A percentile compares a stretch with the other conserved stretches of the same genome.
Evolutionary conservation across 306 rosid species (phyloP).

Genomic region (Albizia julibrissin): DNA sequence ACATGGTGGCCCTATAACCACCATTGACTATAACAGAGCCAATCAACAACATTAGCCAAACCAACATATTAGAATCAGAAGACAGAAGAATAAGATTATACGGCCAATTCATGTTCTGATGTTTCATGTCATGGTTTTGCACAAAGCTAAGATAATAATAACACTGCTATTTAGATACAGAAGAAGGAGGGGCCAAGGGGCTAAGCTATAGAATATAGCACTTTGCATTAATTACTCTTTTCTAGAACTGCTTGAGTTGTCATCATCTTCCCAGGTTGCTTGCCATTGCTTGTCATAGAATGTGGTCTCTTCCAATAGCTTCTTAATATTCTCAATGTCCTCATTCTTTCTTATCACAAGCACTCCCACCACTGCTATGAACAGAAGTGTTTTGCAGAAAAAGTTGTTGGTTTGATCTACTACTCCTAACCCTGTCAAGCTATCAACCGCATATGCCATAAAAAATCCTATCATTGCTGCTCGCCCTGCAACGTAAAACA

Average conservation of each 20-base stretch:
- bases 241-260: conserved; percentile 43
- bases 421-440: conserved; percentile 96
- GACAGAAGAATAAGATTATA: neutral
- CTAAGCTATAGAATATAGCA: neutral
- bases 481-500: conserved; percentile 37
- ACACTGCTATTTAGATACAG: conserved; percentile 7
- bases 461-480: conserved; percentile 68
- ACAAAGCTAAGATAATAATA: conserved; percentile 1
- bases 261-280: conserved; percentile 92
- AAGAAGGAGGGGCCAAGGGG: neutral
- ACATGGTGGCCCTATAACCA: neutral
- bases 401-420: conserved; percentile 96
- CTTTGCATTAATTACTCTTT: conserved; percentile 44
- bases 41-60: neutral
- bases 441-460: conserved; percentile 90
- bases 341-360: conserved; percentile 88
- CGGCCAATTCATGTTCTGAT: neutral
- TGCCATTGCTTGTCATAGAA: conserved; percentile 99
- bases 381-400: conserved; percentile 85
- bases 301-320: conserved; percentile 81
- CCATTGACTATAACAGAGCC: neutral
- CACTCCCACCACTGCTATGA: conserved; percentile 84
- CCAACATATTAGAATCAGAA: neutral
- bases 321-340: conserved; percentile 79
- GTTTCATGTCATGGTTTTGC: neutral